Conservation (phyloP, 139 green algal species). For the Mychonastes homosphaera region DNA sequence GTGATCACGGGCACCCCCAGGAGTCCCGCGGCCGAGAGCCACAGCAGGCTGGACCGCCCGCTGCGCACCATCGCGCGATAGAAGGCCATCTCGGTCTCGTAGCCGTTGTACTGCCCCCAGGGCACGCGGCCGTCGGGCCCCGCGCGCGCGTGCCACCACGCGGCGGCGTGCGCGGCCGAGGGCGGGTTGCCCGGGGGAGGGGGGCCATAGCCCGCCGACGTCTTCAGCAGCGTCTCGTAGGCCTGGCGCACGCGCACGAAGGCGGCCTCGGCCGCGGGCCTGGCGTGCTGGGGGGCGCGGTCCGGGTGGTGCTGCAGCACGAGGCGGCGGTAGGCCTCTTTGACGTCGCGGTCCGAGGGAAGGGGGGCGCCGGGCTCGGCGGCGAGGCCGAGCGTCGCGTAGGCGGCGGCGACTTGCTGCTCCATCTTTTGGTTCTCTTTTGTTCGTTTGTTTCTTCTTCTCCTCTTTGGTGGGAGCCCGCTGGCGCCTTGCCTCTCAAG, state of each 20-base stretch:
- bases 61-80: constrained; percentile 7
- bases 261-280: constrained; percentile 13
- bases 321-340: constrained; percentile 19
- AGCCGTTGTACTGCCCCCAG: constrained; percentile 13
- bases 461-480: too few relatives aligned
- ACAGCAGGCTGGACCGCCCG: constrained; percentile 12
- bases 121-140: constrained; percentile 15
- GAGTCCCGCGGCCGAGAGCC: constrained; percentile 9
- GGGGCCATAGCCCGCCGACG: constrained; percentile 10
- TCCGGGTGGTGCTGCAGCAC: constrained; percentile 22
- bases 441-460: too few relatives aligned
- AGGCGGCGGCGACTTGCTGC: not conserved
- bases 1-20: constrained; percentile 11
- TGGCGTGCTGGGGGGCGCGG: constrained; percentile 1
- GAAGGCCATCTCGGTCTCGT: constrained; percentile 15
- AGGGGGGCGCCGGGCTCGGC: too few relatives aligned
- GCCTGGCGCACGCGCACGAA: constrained; percentile 16
- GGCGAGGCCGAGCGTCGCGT: not conserved
- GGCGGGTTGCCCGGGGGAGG: constrained; percentile 9
- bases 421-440: too few relatives aligned
- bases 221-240: constrained; percentile 15
- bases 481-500: too few relatives aligned
- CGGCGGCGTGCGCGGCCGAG: constrained; percentile 3
- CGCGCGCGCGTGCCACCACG: constrained; percentile 19
- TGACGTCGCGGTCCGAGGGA: too few relatives aligned